Base-by-base conservation (phyloP, 2,329 filamentous ascomycete species). In the Fusarium sp. region DNA sequence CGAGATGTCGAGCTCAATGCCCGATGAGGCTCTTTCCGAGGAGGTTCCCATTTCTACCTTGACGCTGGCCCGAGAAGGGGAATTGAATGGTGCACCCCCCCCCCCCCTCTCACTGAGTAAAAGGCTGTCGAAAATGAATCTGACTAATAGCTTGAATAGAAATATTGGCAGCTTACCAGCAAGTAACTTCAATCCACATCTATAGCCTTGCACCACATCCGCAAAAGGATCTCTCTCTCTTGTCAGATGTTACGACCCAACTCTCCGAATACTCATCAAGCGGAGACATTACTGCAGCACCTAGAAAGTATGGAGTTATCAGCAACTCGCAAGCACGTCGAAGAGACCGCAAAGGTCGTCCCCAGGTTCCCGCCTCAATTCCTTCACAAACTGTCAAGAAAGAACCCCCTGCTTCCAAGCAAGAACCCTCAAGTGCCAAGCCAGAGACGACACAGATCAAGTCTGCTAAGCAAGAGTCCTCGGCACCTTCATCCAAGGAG, bases 141-240 rank as follows among this genome's bases (percentile, higher is more conserved):
- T 23, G 38, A 61, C 49, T 66, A 59, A 55, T 69, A 3, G 45
- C 42, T 64, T 50, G 37, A 19, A 32, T 32, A 94, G 91, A 85
- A 63, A 80, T 84, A 1, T 86, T 92, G 53, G 78, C 81, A 13
- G 82, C 85, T 14, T 96, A 94, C 65, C 82, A 90, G 44, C 80
- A 86, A n/a, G 86, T 97, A 49, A 83, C 82, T 0, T 90, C 91
- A 1, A 88, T 97, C 57, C 92, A 97, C 68, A 79, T 98, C 38
- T 98, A 98, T 78, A 97, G 93, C 70, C 72, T 98, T 15, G 88
- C 91, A 37, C 83, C 90, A 1, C 83, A 86, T 33, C 83, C 87
- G 1, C 79, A 93, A 14, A 89, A 79, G 72, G 83, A 94, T 70
- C 76, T 95, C 15, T 86, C 91, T 67, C 74, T 88, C 1, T 79